Evolutionary conservation across 345 rosid genomes (phyloP).

Genomic region (Hevea brasiliensis): DNA sequence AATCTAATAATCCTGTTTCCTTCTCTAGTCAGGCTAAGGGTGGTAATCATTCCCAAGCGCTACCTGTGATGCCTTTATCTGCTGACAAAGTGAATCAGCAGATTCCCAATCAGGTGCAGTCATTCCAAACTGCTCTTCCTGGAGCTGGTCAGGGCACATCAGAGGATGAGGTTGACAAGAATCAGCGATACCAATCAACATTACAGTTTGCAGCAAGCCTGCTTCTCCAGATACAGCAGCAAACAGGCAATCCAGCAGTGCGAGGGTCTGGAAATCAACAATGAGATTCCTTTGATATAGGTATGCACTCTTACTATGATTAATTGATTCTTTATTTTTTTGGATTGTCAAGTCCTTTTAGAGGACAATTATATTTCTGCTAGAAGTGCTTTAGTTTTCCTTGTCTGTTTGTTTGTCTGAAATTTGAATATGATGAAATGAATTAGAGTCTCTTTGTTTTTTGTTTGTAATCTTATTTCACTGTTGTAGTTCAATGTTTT

Average conservation of each 20-base stretch:
- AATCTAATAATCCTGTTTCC: constrained; percentile 37
- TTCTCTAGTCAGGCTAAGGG: constrained; percentile 49
- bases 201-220: constrained; percentile 90
- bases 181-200: constrained; percentile 88
- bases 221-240: constrained; percentile 81
- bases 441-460: background rate
- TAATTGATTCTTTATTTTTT: background rate
- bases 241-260: constrained; percentile 23
- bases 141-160: constrained; percentile 50
- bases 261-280: constrained; percentile 33
- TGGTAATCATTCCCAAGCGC: constrained; percentile 47
- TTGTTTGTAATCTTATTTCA: background rate
- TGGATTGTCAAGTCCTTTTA: background rate
- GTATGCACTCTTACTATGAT: constrained; percentile 15
- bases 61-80: constrained; percentile 41
- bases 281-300: constrained; percentile 20
- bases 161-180: constrained; percentile 72
- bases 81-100: constrained; percentile 45
- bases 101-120: constrained; percentile 51
- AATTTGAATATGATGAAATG: background rate
- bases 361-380: background rate
- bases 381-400: background rate
- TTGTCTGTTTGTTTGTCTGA: background rate
- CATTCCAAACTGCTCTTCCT: constrained; percentile 47
- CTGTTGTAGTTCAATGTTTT: background rate